A percentile compares a stretch with the other conserved stretches of the same genome.
phyloP scores from a whole-genome alignment of 2,329 filamentous ascomycete species.

The Sordariomycetes sp. region DNA sequence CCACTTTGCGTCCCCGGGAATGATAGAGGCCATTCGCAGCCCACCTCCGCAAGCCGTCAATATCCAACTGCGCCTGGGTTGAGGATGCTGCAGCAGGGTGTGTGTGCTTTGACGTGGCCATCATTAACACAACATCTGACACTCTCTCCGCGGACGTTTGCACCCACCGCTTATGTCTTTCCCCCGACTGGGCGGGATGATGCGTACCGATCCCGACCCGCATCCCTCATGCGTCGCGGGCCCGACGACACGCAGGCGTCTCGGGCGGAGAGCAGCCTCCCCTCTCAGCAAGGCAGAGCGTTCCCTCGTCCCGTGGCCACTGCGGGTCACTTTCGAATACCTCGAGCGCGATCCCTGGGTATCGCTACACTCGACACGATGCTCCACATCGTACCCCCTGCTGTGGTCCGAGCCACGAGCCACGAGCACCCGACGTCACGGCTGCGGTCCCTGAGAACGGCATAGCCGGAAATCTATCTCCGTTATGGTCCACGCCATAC shows the following conservation, averaged over 20 bases:
- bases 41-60: not conserved
- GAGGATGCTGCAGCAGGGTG: not conserved
- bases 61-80: not conserved
- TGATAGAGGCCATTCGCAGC: not conserved
- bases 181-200: not conserved
- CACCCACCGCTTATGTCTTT: not conserved
- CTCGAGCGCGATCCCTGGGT: not conserved
- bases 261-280: not conserved
- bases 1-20: not conserved
- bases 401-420: no score
- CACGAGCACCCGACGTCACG: no score
- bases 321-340: not conserved
- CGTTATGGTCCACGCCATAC: no score
- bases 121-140: not conserved
- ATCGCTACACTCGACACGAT: no score
- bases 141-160: not conserved
- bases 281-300: no score
- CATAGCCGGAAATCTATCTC: no score
- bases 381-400: no score
- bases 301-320: no score
- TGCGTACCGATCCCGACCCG: not conserved
- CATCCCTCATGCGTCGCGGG: not conserved
- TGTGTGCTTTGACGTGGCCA: not conserved
- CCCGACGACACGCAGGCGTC: not conserved
- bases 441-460: no score